Base-by-base conservation (phyloP, 2,329 filamentous ascomycete genomes). In the Fusarium lateritium region DNA sequence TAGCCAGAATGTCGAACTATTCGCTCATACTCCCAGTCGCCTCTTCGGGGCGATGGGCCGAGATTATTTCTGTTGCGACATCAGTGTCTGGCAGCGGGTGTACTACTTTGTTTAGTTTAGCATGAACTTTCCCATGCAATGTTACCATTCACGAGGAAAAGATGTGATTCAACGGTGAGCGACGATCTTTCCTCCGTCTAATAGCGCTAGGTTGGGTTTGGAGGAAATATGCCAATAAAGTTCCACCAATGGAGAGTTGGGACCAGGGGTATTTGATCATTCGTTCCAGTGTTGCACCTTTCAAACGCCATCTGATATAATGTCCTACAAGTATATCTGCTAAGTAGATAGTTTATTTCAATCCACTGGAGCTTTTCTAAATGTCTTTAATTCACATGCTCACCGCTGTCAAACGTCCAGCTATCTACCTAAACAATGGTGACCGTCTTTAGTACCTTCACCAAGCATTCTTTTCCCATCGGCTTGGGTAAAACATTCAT, bases 191-290 rank as follows among this genome's bases (percentile, higher is more conserved):
- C 31, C 3, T 39, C 7, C 6, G 17, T 26, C 17, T 44, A 19
- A 50, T 34, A 33, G 44, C 24, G 7, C 22, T 15, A 24, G 26
- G 19, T 33, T 19, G 6, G 34, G 2, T 17, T 15, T 14, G 10
- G 38, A 10, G 21, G 33, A 40, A 50, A 9, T 13, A 24, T 5
- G 2, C 24, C 2, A 9, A 17, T 3, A 11, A 62, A 36, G n/a
- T 56, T 55, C 61, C 57, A 64, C 61, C 61, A 64, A 64, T 61
- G 6, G 34, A 36, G 15, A 36, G 14, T 36, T 36, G 34, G 34
- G 34, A 31, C 28, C 38, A 39, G 17, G n/a, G 38, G n/a, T 39
- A 19, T 19, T 39, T 5, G n/a, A 39, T 11, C n/a, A 39, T 39
- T 19, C n/a, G 9, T 3, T 19, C 8, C n/a, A 10, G n/a, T 38